These are phyloP conservation scores for Ostreobium quekettii DNA, from an alignment of 139 green algal genomes.

Conservation along the genomic window DNA sequence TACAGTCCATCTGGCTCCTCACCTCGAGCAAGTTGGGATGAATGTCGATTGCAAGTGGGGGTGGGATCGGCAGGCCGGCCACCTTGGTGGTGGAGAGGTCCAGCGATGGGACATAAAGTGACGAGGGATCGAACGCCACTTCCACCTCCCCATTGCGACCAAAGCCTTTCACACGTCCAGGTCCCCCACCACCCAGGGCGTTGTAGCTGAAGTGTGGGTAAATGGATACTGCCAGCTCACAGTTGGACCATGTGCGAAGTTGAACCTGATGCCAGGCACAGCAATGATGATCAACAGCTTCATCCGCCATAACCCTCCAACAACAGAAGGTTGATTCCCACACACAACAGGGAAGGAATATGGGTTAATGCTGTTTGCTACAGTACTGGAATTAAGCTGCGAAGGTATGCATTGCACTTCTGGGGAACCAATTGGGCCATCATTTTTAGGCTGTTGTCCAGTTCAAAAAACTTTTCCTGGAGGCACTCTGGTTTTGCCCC, in stretches of 20 bases:
- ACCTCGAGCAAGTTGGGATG: constrained; percentile 40
- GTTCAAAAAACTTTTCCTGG: too few relatives aligned
- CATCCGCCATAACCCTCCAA: too few relatives aligned
- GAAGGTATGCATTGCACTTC: too few relatives aligned
- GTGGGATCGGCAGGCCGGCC: constrained; percentile 62
- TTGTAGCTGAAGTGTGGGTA: constrained; percentile 66
- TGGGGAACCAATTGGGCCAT: too few relatives aligned
- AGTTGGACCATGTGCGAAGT: constrained; percentile 33
- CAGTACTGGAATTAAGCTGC: too few relatives aligned
- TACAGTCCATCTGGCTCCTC: not conserved
- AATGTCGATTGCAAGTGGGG: constrained; percentile 66
- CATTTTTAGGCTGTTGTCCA: too few relatives aligned
- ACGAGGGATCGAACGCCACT: constrained; percentile 3
- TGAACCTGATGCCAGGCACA: too few relatives aligned
- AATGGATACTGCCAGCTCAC: constrained; percentile 37
- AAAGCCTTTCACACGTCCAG: constrained; percentile 31
- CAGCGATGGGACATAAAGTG: constrained; percentile 60
- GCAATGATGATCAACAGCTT: too few relatives aligned
- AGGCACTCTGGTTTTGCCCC: too few relatives aligned
- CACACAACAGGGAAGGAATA: too few relatives aligned
- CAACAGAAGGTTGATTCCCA: too few relatives aligned
- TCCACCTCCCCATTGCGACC: constrained; percentile 30
- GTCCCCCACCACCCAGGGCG: constrained; percentile 53
- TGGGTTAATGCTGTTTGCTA: too few relatives aligned
- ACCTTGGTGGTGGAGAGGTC: constrained; percentile 49